Percentiles rank a stretch among this genome's conserved stretches.
These are phyloP conservation scores for Talaromyces borbonicus DNA, from an alignment of 495 filamentous ascomycete genomes.

Conservation along the genomic window DNA sequence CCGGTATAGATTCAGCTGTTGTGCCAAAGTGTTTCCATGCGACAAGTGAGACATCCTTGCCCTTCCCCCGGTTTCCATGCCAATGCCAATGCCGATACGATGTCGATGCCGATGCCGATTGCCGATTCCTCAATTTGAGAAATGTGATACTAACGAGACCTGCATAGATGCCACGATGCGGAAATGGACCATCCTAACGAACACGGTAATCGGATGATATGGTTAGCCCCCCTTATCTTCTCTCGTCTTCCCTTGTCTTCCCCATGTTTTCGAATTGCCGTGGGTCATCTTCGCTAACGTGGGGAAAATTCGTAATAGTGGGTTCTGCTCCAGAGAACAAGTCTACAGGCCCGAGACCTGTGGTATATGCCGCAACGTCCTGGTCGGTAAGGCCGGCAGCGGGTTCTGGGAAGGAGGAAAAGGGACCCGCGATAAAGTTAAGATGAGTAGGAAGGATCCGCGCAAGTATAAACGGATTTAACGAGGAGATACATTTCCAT, in stretches of 20 bases:
- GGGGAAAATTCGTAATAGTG: slow-evolving; percentile 23
- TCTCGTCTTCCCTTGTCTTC: not conserved
- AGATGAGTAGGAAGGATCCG: slow-evolving; percentile 60
- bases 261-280: too few species aligned
- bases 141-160: too few species aligned
- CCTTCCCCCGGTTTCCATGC: not conserved
- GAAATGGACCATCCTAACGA: slow-evolving; percentile 65
- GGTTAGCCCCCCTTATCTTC: slow-evolving; percentile 28
- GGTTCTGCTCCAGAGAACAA: slow-evolving; percentile 75
- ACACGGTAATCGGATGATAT: slow-evolving; percentile 85
- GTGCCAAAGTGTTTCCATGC: slow-evolving; percentile 63
- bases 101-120: too few species aligned
- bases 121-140: too few species aligned
- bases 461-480: slow-evolving; percentile 8
- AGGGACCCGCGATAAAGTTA: slow-evolving; percentile 59
- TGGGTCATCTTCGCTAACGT: too few species aligned
- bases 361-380: slow-evolving; percentile 58
- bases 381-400: slow-evolving; percentile 59
- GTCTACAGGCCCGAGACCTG: slow-evolving; percentile 75
- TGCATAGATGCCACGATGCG: slow-evolving; percentile 59
- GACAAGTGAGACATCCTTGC: slow-evolving; percentile 41
- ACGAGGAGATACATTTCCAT: too few species aligned
- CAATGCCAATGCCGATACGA: too few species aligned
- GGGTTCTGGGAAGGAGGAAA: slow-evolving; percentile 93
- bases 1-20: slow-evolving; percentile 45